Conservation (phyloP, 306 rosid genomes). For the Prunus mume region DNA sequence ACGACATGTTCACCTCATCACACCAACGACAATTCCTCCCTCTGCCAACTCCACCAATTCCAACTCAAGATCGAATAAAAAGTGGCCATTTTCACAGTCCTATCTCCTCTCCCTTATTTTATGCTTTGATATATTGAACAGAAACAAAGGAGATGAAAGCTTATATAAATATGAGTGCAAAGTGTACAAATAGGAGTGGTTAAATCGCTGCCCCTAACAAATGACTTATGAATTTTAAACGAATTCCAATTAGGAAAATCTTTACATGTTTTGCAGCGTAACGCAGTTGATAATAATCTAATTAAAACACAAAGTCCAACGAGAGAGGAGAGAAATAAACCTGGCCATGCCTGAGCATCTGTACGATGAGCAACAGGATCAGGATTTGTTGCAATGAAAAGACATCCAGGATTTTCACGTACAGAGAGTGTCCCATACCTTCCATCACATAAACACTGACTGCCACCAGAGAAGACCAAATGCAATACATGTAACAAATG, state of each 20-base stretch:
- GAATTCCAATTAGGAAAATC: not conserved
- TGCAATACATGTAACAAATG: not conserved
- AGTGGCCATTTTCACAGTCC: not conserved
- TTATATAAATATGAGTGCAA: not conserved
- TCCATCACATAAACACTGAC: conserved; percentile 20
- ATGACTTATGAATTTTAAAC: not conserved
- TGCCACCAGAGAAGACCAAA: not conserved
- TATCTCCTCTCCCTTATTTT: not conserved
- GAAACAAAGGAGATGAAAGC: not conserved
- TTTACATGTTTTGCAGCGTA: not conserved
- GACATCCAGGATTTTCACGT: conserved; percentile 98
- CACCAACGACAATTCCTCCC: no score
- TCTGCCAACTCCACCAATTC: no score
- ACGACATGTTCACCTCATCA: no score
- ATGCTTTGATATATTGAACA: not conserved
- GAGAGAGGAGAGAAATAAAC: conserved; percentile 39
- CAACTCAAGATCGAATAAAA: not conserved
- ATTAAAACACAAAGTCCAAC: not conserved
- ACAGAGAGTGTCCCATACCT: conserved; percentile 95
- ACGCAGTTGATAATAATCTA: not conserved
- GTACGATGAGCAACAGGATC: conserved; percentile 98
- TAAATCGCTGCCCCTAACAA: not conserved
- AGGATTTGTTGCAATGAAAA: conserved; percentile 92
- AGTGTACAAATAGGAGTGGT: not conserved
- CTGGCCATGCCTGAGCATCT: conserved; percentile 99